Evolutionary conservation across 305 asterid genomes (phyloP).

Genomic region (Solanum chacoense): DNA sequence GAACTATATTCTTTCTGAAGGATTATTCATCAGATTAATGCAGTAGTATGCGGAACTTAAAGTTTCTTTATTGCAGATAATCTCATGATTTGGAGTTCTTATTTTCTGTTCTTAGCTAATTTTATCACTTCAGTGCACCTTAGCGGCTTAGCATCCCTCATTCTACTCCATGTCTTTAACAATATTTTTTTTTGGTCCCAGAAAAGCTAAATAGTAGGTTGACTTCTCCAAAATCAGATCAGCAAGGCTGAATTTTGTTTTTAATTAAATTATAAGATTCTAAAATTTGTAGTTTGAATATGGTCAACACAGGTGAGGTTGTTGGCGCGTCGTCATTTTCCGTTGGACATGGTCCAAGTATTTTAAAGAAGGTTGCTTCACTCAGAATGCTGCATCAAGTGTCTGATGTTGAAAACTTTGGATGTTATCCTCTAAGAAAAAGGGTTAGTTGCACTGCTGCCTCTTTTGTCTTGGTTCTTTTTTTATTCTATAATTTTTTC

Average conservation of each 20-base stretch:
- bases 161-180: background rate
- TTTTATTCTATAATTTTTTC: background rate
- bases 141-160: background rate
- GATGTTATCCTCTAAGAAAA: slow-evolving; percentile 54
- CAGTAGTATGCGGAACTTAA: background rate
- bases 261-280: background rate
- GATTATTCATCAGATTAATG: background rate
- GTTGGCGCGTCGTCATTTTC: slow-evolving; percentile 89
- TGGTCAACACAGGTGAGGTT: slow-evolving; percentile 70
- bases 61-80: background rate
- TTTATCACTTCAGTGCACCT: background rate
- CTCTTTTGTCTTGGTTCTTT: background rate
- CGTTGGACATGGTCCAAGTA: slow-evolving; percentile 58
- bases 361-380: slow-evolving; percentile 73
- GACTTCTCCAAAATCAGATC: background rate
- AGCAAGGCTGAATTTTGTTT: background rate
- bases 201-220: background rate
- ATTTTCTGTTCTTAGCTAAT: background rate
- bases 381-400: slow-evolving; percentile 83
- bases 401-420: slow-evolving; percentile 39
- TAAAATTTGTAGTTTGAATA: slow-evolving; percentile 17
- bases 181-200: background rate
- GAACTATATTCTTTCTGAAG: background rate
- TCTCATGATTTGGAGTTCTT: background rate
- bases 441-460: slow-evolving; percentile 37